Evolutionary conservation across 2,329 filamentous ascomycete genomes (phyloP).

Genomic region (Fusarium sulawesiense): DNA sequence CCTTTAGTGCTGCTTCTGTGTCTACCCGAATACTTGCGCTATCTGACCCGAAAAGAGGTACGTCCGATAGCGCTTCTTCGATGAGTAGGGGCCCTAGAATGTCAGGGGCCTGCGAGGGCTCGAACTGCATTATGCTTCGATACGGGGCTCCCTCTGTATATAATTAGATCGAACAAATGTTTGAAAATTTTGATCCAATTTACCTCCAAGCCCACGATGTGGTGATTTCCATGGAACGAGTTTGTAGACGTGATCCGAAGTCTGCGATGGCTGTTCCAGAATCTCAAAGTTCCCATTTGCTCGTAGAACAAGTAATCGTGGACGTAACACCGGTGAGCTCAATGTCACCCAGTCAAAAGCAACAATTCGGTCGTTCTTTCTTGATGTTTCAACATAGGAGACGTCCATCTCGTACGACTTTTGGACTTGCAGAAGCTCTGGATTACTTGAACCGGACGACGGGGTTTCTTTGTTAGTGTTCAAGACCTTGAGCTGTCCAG

Average conservation of each 20-base stretch:
- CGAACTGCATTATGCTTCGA: slow-evolving; percentile 68
- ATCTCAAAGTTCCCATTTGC: slow-evolving; percentile 72
- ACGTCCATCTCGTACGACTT: slow-evolving; percentile 72
- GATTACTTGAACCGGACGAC: slow-evolving; percentile 59
- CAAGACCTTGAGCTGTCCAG: slow-evolving; percentile 71
- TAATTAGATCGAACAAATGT: slow-evolving; percentile 27
- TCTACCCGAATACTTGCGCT: slow-evolving; percentile 57
- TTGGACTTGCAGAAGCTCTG: slow-evolving; percentile 69
- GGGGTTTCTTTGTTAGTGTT: slow-evolving; percentile 67
- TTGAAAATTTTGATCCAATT: background rate
- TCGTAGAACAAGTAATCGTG: slow-evolving; percentile 69
- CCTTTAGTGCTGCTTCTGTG: slow-evolving; percentile 56
- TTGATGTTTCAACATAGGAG: slow-evolving; percentile 62
- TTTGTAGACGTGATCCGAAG: slow-evolving; percentile 68
- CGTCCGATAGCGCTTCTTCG: slow-evolving; percentile 63
- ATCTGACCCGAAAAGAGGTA: slow-evolving; percentile 68
- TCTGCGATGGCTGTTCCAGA: slow-evolving; percentile 69
- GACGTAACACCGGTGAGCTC: slow-evolving; percentile 64
- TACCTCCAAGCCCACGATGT: slow-evolving; percentile 67
- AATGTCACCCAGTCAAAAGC: slow-evolving; percentile 76
- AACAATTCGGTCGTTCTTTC: slow-evolving; percentile 70
- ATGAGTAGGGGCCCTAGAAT: slow-evolving; percentile 67
- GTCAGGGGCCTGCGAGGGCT: slow-evolving; percentile 62
- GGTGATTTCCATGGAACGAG: slow-evolving; percentile 71
- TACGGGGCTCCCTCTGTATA: slow-evolving; percentile 62